Conservation (phyloP, 805 yeast species). For the Suhomyces kilbournensis region DNA sequence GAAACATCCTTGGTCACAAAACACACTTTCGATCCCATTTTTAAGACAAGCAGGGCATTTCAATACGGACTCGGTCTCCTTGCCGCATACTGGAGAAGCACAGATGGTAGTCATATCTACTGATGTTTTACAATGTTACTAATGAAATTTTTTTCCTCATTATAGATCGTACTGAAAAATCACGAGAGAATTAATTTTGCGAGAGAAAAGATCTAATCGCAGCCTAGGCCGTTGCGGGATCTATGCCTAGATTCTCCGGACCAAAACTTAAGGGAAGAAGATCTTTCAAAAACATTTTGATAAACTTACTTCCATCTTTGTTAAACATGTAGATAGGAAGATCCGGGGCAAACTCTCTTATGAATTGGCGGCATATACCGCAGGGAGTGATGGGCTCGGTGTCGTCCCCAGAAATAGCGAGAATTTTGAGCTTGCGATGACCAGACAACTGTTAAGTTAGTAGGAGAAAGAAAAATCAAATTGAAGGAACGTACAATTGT, state of each 20-base stretch:
- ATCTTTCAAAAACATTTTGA: conserved; percentile 52
- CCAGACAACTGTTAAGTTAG: conserved; percentile 32
- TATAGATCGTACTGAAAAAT: not conserved
- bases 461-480: not conserved
- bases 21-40: conserved; percentile 55
- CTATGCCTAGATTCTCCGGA: conserved; percentile 55
- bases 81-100: conserved; percentile 82
- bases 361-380: conserved; percentile 89
- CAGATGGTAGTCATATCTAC: conserved; percentile 37
- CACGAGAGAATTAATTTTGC: not conserved
- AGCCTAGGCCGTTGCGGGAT: not conserved
- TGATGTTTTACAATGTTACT: not conserved
- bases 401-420: conserved; percentile 66
- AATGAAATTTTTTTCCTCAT: not conserved
- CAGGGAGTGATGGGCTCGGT: conserved; percentile 74
- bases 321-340: conserved; percentile 70
- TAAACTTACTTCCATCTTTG: conserved; percentile 42
- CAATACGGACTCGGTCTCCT: conserved; percentile 66
- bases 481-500: conserved; percentile 26
- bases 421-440: conserved; percentile 45
- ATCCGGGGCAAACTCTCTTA: conserved; percentile 70
- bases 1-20: conserved; percentile 85
- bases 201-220: not conserved
- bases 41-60: conserved; percentile 94
- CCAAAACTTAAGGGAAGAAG: conserved; percentile 85